Evolutionary conservation across 2,329 filamentous ascomycete genomes (phyloP).

Genomic region (Chaetothyriales sp.): DNA sequence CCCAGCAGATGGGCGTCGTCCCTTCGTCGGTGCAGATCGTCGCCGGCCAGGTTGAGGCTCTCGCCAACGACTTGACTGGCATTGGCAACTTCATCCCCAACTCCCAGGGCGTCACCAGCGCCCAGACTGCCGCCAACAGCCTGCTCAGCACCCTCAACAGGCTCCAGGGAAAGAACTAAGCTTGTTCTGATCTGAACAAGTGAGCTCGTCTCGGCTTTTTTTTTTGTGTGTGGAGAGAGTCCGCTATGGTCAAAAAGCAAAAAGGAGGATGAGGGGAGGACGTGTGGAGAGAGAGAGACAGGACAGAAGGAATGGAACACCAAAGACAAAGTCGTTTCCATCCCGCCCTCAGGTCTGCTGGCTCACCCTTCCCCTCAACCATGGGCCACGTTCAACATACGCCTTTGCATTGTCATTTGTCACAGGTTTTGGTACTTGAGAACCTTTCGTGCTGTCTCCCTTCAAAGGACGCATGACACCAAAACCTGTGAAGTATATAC

Average conservation of each 20-base stretch:
- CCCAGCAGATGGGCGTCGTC: not conserved
- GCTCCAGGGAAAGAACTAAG: not conserved
- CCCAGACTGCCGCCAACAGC: not conserved
- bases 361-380: no score
- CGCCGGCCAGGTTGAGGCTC: slow-evolving; percentile 3
- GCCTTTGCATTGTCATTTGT: not conserved
- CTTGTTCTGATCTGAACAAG: not conserved
- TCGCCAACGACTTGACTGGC: slow-evolving; percentile 1
- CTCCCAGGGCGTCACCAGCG: not conserved
- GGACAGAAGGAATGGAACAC: not conserved
- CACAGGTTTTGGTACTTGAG: not conserved
- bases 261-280: not conserved
- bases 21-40: not conserved
- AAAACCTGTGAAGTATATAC: not conserved
- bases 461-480: not conserved
- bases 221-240: no score
- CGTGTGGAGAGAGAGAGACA: not conserved
- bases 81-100: not conserved
- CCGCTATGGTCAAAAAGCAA: not conserved
- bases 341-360: not conserved
- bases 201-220: not conserved
- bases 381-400: not conserved
- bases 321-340: not conserved
- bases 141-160: slow-evolving; percentile 1
- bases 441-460: not conserved